Evolutionary conservation across 768 basidiomycete genomes (phyloP).

Genomic region (Rhodotorula paludigena): DNA sequence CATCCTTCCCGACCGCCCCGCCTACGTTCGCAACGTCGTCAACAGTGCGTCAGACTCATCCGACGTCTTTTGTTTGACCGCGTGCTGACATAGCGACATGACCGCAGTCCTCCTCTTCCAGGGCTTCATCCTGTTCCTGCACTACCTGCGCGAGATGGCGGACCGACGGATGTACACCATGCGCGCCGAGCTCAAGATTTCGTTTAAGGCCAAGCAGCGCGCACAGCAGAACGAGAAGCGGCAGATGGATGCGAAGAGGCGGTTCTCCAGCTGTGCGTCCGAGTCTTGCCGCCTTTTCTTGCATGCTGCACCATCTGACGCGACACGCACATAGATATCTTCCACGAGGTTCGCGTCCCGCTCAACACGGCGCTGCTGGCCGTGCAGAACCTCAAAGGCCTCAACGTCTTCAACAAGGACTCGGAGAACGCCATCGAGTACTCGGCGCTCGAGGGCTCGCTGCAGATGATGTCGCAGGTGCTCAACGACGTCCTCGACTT

Average conservation of each 20-base stretch:
- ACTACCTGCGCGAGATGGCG: conserved; percentile 51
- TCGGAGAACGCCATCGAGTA: conserved; percentile 79
- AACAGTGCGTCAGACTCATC: conserved; percentile 38
- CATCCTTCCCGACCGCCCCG: conserved; percentile 40
- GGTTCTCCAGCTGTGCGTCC: conserved; percentile 53
- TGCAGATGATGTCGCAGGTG: conserved; percentile 74
- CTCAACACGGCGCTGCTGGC: conserved; percentile 64
- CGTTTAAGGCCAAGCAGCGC: conserved; percentile 65
- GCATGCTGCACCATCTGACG: not conserved
- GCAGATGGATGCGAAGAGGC: conserved; percentile 65
- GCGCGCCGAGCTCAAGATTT: conserved; percentile 69
- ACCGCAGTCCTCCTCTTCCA: conserved; percentile 64
- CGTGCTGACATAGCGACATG: conserved; percentile 54
- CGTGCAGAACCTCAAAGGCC: conserved; percentile 85
- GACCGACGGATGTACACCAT: conserved; percentile 65
- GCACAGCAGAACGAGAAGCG: conserved; percentile 69
- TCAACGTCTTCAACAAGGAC: conserved; percentile 59
- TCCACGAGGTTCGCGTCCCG: conserved; percentile 54
- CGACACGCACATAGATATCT: conserved; percentile 26
- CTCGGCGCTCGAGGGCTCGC: conserved; percentile 70
- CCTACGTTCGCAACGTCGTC: conserved; percentile 51
- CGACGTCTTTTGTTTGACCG: not conserved
- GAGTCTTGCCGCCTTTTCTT: not conserved
- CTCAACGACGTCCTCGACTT: conserved; percentile 47
- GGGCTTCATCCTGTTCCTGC: conserved; percentile 67